phyloP scores from a whole-genome alignment of 495 filamentous ascomycete species.

The Xylona heveae region DNA sequence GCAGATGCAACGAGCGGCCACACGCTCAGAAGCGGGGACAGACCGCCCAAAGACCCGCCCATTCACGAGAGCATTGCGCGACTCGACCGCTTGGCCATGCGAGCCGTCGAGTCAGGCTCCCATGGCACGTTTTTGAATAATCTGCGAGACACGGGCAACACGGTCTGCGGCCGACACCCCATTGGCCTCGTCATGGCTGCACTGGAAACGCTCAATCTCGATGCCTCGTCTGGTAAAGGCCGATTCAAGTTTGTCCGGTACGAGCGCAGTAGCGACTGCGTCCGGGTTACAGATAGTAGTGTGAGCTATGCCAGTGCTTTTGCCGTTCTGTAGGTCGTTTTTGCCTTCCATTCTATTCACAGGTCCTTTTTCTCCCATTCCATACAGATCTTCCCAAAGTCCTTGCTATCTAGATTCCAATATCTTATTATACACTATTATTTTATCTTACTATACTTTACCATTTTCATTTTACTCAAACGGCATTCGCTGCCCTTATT shows the following conservation, averaged over 20 bases:
- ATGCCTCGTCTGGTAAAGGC: constrained; percentile 17
- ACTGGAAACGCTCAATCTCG: constrained; percentile 34
- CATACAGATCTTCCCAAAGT: too few species aligned
- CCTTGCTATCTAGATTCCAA: too few species aligned
- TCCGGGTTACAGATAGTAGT: constrained; percentile 52
- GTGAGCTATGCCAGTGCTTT: constrained; percentile 87
- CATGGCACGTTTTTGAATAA: constrained; percentile 46
- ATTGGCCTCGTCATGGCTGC: constrained; percentile 90
- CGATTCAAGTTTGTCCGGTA: constrained; percentile 77
- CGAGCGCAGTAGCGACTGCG: constrained; percentile 68
- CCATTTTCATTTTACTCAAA: too few species aligned
- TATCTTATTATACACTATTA: too few species aligned
- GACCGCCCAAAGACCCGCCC: constrained; percentile 25
- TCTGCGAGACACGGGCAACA: constrained; percentile 59
- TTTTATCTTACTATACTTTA: too few species aligned
- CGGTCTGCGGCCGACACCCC: constrained; percentile 87
- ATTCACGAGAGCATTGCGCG: constrained; percentile 73
- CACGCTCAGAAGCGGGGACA: constrained; percentile 13
- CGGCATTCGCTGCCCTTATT: too few species aligned
- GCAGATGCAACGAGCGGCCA: constrained; percentile 16
- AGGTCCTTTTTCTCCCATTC: too few species aligned
- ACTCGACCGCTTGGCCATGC: constrained; percentile 66
- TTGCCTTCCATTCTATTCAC: too few species aligned
- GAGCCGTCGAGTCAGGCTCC: constrained; percentile 52
- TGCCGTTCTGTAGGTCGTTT: too few species aligned